Evolutionary conservation across 805 yeast species (phyloP).

Genomic region (Barnettozyma pratensis): DNA sequence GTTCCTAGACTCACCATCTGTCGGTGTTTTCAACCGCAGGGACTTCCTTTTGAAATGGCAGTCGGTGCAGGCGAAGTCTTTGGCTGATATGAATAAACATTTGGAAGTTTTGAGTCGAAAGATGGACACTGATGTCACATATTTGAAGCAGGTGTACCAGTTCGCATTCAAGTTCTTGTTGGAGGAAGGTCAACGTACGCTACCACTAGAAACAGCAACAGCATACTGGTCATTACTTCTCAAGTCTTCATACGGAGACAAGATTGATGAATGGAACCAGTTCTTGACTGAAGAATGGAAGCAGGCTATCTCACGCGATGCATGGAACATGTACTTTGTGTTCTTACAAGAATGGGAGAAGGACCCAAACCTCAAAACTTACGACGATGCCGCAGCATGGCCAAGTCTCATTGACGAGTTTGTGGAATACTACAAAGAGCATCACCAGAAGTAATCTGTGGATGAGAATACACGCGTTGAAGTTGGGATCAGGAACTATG

Average conservation of each 20-base stretch:
- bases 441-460: background rate
- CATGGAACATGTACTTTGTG: constrained; percentile 79
- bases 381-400: constrained; percentile 87
- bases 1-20: constrained; percentile 57
- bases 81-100: constrained; percentile 43
- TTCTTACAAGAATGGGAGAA: constrained; percentile 48
- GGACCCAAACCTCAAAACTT: constrained; percentile 51
- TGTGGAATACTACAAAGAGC: constrained; percentile 47
- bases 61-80: constrained; percentile 22
- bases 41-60: constrained; percentile 60
- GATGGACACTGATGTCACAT: constrained; percentile 32
- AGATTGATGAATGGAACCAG: constrained; percentile 51
- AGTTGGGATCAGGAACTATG: too few relatives aligned
- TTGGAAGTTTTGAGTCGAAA: constrained; percentile 29
- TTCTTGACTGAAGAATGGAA: constrained; percentile 44
- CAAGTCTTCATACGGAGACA: constrained; percentile 23
- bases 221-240: constrained; percentile 78
- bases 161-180: constrained; percentile 65
- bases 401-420: constrained; percentile 84
- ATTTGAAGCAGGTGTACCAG: constrained; percentile 56
- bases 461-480: background rate
- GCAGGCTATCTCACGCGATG: constrained; percentile 58
- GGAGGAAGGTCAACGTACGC: constrained; percentile 52
- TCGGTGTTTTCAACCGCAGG: constrained; percentile 52
- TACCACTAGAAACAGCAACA: constrained; percentile 55